Evolutionary conservation across 805 yeast genomes (phyloP), one percentile per base, ranked within the genome.

Genomic region (Diddensiella transvaalensis): DNA sequence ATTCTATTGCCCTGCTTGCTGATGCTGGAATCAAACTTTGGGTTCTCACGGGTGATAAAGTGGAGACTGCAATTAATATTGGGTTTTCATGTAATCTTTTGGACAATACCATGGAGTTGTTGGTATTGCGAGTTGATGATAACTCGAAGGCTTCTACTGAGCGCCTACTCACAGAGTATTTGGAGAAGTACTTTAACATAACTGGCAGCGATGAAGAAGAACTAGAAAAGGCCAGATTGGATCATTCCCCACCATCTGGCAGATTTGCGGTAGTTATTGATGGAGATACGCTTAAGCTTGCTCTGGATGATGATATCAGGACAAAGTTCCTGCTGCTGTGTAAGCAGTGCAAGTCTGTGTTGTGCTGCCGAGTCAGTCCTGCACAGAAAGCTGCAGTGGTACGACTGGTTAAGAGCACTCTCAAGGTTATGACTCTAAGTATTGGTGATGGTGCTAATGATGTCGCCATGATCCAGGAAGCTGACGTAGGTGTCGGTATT

Each of bases 371-470:
- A 54, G 93, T 86, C n/a, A 81, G 88, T 3, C 93, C 95, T 6
- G 80, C 90, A 10, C 95, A 85, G 63, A 85, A 85, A 67, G 95
- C 95, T 2, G 76, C 76, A 8, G 85, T 86, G 24, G 91, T 85
- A 15, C 72, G 70, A 46, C 67, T 83, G 65, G 90, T 85, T n/a
- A 83, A 83, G 60, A 69, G 72, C 30, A 74, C 77, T 4, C 72
- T 85, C 51, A 72, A 75, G 29, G 93, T 86, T 32, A 84, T 85
- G 83, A 85, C 93, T 0, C 73, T 85, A 49, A 87, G 91, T 0
- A 82, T 85, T 62, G 95, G 95, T 33, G 95, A 85, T 63, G 95
- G 95, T 51, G 87, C 95, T 18, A 85, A 85, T 60, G 95, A 85
- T 65, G 95, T 85, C 39, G 87, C 95, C 6, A 85, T 85, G 95